phyloP scores from a whole-genome alignment of 2,329 filamentous ascomycete genomes.

The Trichoderma sp. region DNA sequence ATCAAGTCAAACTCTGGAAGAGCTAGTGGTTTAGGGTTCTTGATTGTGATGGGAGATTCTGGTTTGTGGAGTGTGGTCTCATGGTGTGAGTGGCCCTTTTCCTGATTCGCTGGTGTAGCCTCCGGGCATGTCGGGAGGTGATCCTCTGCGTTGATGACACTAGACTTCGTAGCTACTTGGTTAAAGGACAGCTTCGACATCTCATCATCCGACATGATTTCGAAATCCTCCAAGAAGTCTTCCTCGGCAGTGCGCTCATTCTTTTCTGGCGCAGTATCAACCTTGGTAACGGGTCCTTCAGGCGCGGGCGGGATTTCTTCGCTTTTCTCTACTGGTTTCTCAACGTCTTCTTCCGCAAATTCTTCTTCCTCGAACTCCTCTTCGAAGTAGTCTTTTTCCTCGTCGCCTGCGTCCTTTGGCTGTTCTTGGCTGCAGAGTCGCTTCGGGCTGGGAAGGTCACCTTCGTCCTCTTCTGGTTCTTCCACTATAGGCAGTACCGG shows the following conservation, averaged over 20 bases:
- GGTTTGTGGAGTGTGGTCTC: not conserved
- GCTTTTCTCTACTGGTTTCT: not conserved
- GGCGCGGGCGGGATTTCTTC: no score
- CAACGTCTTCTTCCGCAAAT: not conserved
- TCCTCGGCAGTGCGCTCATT: not conserved
- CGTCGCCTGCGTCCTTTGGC: no score
- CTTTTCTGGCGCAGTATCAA: not conserved
- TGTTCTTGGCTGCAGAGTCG: not conserved
- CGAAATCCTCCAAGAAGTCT: not conserved
- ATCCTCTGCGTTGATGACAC: not conserved
- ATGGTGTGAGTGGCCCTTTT: not conserved
- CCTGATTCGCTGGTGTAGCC: not conserved
- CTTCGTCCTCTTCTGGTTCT: conserved; percentile 25
- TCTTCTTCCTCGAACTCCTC: no score
- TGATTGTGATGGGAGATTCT: not conserved
- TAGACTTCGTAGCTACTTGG: not conserved
- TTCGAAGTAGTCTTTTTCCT: no score
- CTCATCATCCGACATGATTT: not conserved
- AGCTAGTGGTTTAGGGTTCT: not conserved
- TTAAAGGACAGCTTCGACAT: not conserved
- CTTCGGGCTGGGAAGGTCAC: not conserved
- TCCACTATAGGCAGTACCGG: not conserved
- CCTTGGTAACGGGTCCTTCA: not conserved
- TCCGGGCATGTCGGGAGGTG: not conserved
- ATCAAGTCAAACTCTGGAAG: conserved; percentile 22